Evolutionary conservation across 805 yeast species (phyloP), one percentile per base, ranked within the genome.

Genomic region (Suhomyces canberraensis): DNA sequence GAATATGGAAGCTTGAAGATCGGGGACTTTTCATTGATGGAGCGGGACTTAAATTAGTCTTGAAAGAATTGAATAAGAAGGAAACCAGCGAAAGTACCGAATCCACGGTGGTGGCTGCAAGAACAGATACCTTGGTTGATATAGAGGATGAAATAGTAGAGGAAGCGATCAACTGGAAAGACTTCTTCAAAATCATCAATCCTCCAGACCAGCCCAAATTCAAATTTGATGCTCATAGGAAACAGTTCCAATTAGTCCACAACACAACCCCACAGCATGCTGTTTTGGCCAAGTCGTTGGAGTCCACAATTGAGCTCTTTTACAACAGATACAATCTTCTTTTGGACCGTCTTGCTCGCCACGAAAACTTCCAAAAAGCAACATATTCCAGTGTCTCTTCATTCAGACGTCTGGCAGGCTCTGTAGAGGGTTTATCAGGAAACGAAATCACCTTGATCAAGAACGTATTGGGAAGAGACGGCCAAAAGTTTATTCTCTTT

Each of bases 11-110:
- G 50, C 84, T 78, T 31, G 95, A 89, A 52, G 95, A 87, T 38
- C 69, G 91, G 29, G 96, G 96, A 0, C 52, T 89, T 6, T 91
- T 91, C 48, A 69, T 91, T 2, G 96, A 88, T 50, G 88, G 90
- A 3, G 77, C 73, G 3, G 83, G 86, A 3, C 70, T 89, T 11
- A 58, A 62, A 1, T 75, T 73, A 25, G 79, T 91, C 2, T 66
- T 90, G 11, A 71, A 71, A 33, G 95, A 89, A 46, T 40, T 66
- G 40, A 50, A 44, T 25, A 52, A 48, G 21, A 55, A 50, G 18
- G 42, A 45, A 19, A 15, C 18, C n/a, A 35, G 27, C n/a, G 30
- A 35, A 25, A n/a, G 7, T 14, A n/a, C 15, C 3, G 17, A 14
- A 24, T 13, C 15, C 16, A 13, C 24, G 14, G 37, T 33, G n/a